These are phyloP conservation scores for Rhizoclosmatium sp. DNA, from an alignment of 192 early-diverging fungal genomes.

Conservation along the genomic window DNA sequence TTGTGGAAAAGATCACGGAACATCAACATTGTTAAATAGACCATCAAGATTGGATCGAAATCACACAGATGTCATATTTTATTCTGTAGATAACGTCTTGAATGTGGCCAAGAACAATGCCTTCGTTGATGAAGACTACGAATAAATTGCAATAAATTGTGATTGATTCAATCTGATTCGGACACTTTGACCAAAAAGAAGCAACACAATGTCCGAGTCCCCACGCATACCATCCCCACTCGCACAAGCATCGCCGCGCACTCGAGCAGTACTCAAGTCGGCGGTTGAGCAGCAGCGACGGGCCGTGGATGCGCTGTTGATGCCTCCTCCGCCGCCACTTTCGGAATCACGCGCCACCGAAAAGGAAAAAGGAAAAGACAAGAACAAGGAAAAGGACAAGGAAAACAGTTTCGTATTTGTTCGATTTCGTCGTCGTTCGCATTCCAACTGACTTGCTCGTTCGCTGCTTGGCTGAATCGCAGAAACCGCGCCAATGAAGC, in stretches of 20 bases:
- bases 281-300: neutral
- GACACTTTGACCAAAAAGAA: too few species aligned
- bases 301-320: conserved; percentile 7
- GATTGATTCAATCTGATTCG: too few species aligned
- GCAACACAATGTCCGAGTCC: too few species aligned
- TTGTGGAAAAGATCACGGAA: neutral
- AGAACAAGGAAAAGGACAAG: too few species aligned
- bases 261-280: neutral
- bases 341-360: neutral
- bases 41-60: conserved; percentile 1
- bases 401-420: too few species aligned
- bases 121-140: neutral
- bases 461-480: neutral
- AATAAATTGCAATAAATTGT: neutral
- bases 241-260: neutral
- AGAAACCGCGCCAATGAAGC: neutral
- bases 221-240: too few species aligned
- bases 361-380: too few species aligned
- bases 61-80: conserved; percentile 7
- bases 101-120: neutral
- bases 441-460: neutral
- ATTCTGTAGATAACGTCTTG: neutral
- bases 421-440: too few species aligned
- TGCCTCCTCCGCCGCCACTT: conserved; percentile 31
- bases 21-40: neutral